Conservation (phyloP, 2,329 filamentous ascomycete species). For the Phyllachora maydis region DNA sequence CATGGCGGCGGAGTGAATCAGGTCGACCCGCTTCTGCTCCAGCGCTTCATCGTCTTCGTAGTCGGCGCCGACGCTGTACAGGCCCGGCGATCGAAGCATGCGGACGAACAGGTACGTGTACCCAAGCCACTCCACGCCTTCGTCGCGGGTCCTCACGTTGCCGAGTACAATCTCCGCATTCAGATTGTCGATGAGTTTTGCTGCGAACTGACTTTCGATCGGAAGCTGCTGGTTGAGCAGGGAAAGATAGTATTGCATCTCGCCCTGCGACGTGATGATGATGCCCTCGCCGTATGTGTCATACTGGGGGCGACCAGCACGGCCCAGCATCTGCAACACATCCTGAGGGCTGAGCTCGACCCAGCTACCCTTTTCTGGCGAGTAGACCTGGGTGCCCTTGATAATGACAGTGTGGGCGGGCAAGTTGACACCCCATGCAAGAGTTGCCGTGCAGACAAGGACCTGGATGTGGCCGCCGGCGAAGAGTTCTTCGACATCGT, state of each 20-base stretch:
- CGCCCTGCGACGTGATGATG: slow-evolving; percentile 86
- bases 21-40: slow-evolving; percentile 93
- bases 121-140: slow-evolving; percentile 96
- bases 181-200: slow-evolving; percentile 82
- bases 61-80: slow-evolving; percentile 91
- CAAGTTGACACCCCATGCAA: slow-evolving; percentile 97
- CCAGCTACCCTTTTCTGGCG: slow-evolving; percentile 96
- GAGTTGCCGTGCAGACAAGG: slow-evolving; percentile 89
- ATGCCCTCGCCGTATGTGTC: slow-evolving; percentile 97
- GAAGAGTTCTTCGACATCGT: slow-evolving; percentile 87
- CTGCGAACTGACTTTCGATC: slow-evolving; percentile 90
- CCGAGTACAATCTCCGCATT: slow-evolving; percentile 93
- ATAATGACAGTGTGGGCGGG: slow-evolving; percentile 97
- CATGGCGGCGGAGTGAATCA: slow-evolving; percentile 81
- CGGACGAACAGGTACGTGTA: slow-evolving; percentile 97
- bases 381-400: slow-evolving; percentile 96
- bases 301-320: slow-evolving; percentile 88
- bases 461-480: slow-evolving; percentile 82
- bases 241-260: slow-evolving; percentile 95
- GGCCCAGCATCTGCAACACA: slow-evolving; percentile 94
- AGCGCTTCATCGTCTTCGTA: slow-evolving; percentile 83
- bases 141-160: slow-evolving; percentile 77
- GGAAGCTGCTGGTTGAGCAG: slow-evolving; percentile 92
- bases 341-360: slow-evolving; percentile 95
- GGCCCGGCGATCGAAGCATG: slow-evolving; percentile 84